A percentile compares a stretch with the other conserved stretches of the same genome.
Evolutionary conservation across 1,284 basidiomycete species (phyloP).

Genomic region (Malassezia arunalokei): DNA sequence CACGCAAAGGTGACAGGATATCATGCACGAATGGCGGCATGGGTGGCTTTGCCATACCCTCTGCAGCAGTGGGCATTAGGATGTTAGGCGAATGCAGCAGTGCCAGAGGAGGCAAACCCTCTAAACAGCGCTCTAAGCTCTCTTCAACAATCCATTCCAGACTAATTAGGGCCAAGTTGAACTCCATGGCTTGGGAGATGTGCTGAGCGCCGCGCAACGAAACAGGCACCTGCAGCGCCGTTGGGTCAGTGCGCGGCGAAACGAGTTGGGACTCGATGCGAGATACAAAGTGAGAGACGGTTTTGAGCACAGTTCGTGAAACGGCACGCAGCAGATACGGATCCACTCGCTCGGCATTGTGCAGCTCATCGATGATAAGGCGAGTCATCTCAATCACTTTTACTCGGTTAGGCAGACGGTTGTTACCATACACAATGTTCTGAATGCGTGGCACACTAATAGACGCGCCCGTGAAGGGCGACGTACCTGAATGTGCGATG

Average conservation of each 20-base stretch:
- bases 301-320: conserved; percentile 38
- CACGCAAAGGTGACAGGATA: conserved; percentile 41
- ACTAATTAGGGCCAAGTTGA: conserved; percentile 39
- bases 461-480: conserved; percentile 9
- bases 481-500: not conserved
- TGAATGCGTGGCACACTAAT: conserved; percentile 23
- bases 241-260: conserved; percentile 25
- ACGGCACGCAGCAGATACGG: conserved; percentile 41
- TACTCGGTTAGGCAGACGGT: conserved; percentile 30
- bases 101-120: conserved; percentile 20
- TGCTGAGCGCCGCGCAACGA: conserved; percentile 27
- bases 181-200: conserved; percentile 36
- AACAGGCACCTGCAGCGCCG: conserved; percentile 26
- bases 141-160: conserved; percentile 44
- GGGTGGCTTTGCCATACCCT: conserved; percentile 22
- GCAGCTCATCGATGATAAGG: conserved; percentile 34
- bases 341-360: conserved; percentile 32
- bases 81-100: conserved; percentile 22
- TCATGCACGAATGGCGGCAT: conserved; percentile 43
- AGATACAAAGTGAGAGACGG: conserved; percentile 39
- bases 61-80: conserved; percentile 23
- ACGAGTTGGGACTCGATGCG: conserved; percentile 42
- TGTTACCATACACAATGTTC: conserved; percentile 31
- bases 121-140: conserved; percentile 40
- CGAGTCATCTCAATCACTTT: conserved; percentile 36